These are phyloP conservation scores for Thamnidium elegans DNA, from an alignment of 192 early-diverging fungal species.

Conservation along the genomic window DNA sequence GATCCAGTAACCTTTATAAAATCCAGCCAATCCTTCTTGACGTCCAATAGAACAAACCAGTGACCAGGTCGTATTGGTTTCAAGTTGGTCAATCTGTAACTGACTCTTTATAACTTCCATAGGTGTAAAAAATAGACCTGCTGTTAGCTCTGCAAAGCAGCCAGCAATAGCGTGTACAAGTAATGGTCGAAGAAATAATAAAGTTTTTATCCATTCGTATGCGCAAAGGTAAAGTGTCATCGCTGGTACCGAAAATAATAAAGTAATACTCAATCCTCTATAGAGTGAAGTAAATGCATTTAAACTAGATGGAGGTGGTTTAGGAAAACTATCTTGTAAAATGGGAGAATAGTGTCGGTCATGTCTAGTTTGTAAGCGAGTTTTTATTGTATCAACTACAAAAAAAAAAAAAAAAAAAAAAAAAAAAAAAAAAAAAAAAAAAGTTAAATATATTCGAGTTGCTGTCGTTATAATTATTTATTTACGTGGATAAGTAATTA, in stretches of 20 bases:
- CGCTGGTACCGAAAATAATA: slow-evolving; percentile 66
- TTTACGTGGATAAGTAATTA: slow-evolving; percentile 63
- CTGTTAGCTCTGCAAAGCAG: slow-evolving; percentile 56
- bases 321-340: slow-evolving; percentile 25
- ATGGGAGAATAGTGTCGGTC: slow-evolving; percentile 10
- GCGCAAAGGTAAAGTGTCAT: slow-evolving; percentile 64
- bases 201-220: slow-evolving; percentile 65
- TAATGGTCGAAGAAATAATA: slow-evolving; percentile 16
- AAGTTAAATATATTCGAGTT: background rate
- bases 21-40: slow-evolving; percentile 60
- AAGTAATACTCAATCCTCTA: slow-evolving; percentile 65
- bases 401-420: no score
- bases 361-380: slow-evolving; percentile 52
- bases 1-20: slow-evolving; percentile 71
- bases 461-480: background rate
- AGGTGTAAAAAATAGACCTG: slow-evolving; percentile 75
- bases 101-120: slow-evolving; percentile 84
- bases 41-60: background rate
- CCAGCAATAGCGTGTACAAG: slow-evolving; percentile 57
- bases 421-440: no score
- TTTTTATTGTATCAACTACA: slow-evolving; percentile 80
- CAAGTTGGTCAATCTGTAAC: slow-evolving; percentile 47
- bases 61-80: background rate
- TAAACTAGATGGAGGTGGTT: slow-evolving; percentile 18
- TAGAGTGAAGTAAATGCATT: slow-evolving; percentile 49